phyloP scores from a whole-genome alignment of 2,329 filamentous ascomycete genomes.

The Tolypocladium endophyticum region DNA sequence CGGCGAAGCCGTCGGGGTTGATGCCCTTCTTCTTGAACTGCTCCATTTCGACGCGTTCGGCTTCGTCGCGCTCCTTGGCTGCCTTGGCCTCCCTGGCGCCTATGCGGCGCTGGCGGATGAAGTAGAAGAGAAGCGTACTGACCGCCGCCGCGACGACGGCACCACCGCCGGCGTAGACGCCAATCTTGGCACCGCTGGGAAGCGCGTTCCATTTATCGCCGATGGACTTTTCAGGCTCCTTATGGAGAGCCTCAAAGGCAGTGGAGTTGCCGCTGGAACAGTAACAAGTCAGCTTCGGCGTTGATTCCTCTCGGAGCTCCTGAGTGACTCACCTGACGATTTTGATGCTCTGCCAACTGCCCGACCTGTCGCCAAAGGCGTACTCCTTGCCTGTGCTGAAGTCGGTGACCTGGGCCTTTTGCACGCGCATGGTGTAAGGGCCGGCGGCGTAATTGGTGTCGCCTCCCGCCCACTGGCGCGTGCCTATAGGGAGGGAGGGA shows the following conservation, averaged over 20 bases:
- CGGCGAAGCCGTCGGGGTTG: conserved; percentile 34
- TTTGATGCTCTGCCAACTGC: conserved; percentile 55
- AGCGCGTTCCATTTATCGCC: conserved; percentile 45
- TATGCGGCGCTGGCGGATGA: conserved; percentile 41
- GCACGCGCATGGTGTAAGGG: conserved; percentile 66
- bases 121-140: conserved; percentile 37
- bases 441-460: conserved; percentile 52
- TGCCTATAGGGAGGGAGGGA: conserved; percentile 40
- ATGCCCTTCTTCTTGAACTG: conserved; percentile 35
- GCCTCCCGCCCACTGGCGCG: conserved; percentile 61
- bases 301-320: background rate
- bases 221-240: conserved; percentile 29
- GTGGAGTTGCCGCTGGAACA: conserved; percentile 45
- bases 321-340: conserved; percentile 33
- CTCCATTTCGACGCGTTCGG: conserved; percentile 41
- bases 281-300: background rate
- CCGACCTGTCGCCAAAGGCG: conserved; percentile 49
- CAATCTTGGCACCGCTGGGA: conserved; percentile 37
- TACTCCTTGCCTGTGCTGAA: conserved; percentile 56
- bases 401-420: conserved; percentile 45
- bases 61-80: conserved; percentile 31
- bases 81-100: conserved; percentile 40
- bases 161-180: conserved; percentile 38
- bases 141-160: conserved; percentile 31
- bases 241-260: conserved; percentile 31